Conservation (phyloP, 148 eudicot genomes). For the Hydrangea macrophylla region DNA sequence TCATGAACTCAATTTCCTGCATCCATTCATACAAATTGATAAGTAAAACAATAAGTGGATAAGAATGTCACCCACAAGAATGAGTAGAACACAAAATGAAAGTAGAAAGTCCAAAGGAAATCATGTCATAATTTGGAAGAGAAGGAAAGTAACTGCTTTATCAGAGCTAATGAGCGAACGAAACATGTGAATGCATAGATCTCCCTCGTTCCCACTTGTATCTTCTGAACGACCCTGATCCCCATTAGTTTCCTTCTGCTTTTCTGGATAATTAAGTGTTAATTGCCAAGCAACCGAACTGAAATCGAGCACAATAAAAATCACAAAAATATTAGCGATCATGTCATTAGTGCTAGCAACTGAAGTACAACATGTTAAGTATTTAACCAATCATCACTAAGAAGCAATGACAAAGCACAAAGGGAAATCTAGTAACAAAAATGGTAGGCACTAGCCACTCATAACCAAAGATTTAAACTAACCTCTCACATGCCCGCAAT, state of each 20-base stretch:
- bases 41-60: background rate
- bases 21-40: constrained; percentile 1
- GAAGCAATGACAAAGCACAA: background rate
- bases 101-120: constrained; percentile 6
- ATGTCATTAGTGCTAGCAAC: background rate
- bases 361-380: background rate
- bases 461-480: constrained; percentile 2
- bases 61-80: background rate
- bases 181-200: constrained; percentile 78
- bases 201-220: constrained; percentile 38
- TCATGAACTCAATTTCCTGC: constrained; percentile 92
- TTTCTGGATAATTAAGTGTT: constrained; percentile 52
- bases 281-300: constrained; percentile 98
- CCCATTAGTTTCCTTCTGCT: constrained; percentile 30
- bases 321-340: background rate
- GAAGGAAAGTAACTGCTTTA: constrained; percentile 50
- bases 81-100: constrained; percentile 7
- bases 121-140: constrained; percentile 1
- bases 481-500: constrained; percentile 94
- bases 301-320: constrained; percentile 21
- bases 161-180: constrained; percentile 86
- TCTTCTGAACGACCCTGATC: constrained; percentile 29
- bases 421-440: background rate
- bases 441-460: too few relatives aligned
- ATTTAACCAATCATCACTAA: background rate